A percentile compares a stretch with the other conserved stretches of the same genome.
Conservation (phyloP, 2,329 filamentous ascomycete species). For the Sphaceloma murrayae region DNA sequence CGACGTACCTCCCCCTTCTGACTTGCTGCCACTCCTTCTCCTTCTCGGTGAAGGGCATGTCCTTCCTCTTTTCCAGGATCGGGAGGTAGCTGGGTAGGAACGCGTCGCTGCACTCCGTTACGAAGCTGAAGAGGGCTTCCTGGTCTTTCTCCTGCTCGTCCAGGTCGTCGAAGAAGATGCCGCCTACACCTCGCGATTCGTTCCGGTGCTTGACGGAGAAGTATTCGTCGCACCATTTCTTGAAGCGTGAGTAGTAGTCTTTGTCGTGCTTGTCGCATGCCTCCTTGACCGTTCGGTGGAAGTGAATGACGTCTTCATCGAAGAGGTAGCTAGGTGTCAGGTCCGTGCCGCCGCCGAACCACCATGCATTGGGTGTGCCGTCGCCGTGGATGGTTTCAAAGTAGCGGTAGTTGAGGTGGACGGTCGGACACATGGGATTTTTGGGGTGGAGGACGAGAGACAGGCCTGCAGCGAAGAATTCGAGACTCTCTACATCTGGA, state of each 20-base stretch:
- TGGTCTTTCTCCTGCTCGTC: constrained; percentile 78
- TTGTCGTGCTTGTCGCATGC: constrained; percentile 90
- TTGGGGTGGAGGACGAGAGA: constrained; percentile 87
- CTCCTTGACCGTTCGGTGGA: constrained; percentile 87
- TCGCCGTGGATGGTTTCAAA: constrained; percentile 89
- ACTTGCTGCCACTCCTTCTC: constrained; percentile 98
- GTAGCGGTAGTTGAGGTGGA: constrained; percentile 97
- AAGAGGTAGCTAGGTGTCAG: constrained; percentile 89
- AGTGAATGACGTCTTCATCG: constrained; percentile 93
- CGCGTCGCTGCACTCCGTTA: constrained; percentile 71
- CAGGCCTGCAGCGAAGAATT: constrained; percentile 91
- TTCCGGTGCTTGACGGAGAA: constrained; percentile 87
- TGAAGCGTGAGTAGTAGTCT: constrained; percentile 86
- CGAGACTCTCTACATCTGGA: constrained; percentile 66
- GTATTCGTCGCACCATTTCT: constrained; percentile 97
- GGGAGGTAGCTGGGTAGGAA: constrained; percentile 89
- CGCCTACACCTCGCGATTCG: constrained; percentile 79
- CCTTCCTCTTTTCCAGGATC: constrained; percentile 78
- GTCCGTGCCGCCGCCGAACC: constrained; percentile 94
- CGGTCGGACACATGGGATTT: constrained; percentile 95
- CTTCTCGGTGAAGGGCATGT: constrained; percentile 76
- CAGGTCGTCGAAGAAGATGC: constrained; percentile 98
- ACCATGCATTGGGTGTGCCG: constrained; percentile 79
- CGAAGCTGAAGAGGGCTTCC: constrained; percentile 82
- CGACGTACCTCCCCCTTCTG: constrained; percentile 86